Evolutionary conservation across 2,329 filamentous ascomycete species (phyloP).

Genomic region (Aspergillus hiratsukae): DNA sequence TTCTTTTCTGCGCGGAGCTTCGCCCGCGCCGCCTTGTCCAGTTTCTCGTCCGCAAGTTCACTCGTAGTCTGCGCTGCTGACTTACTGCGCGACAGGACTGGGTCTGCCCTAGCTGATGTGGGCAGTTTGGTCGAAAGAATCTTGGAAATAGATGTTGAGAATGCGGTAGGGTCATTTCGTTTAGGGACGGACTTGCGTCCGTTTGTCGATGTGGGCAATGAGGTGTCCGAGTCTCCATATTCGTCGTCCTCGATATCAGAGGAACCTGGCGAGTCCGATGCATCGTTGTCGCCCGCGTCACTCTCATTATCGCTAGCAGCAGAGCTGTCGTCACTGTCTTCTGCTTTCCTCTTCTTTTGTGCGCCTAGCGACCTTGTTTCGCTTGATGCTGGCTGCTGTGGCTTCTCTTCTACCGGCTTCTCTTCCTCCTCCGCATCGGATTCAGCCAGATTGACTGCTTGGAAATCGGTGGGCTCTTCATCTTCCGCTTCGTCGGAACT

Average conservation of each 20-base stretch:
- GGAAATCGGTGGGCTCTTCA: conserved; percentile 41
- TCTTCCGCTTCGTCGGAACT: conserved; percentile 55
- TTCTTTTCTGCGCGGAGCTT: conserved; percentile 78
- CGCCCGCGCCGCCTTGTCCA: conserved; percentile 76
- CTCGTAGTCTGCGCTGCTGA: conserved; percentile 68
- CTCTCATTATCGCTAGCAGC: conserved; percentile 26
- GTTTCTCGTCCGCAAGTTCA: conserved; percentile 66
- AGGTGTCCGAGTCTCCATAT: conserved; percentile 36
- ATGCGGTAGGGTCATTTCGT: conserved; percentile 85
- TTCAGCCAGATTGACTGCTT: conserved; percentile 48
- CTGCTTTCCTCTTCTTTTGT: conserved; percentile 14
- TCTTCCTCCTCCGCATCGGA: conserved; percentile 37
- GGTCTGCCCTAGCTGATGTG: conserved; percentile 74
- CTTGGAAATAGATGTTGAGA: conserved; percentile 88
- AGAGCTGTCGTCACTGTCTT: conserved; percentile 15
- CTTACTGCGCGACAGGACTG: conserved; percentile 81
- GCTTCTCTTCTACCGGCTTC: conserved; percentile 14
- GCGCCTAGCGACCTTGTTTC: conserved; percentile 17
- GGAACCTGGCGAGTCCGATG: conserved; percentile 23
- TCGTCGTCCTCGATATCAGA: conserved; percentile 32
- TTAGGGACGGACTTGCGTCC: conserved; percentile 51
- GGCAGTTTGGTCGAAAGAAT: conserved; percentile 88
- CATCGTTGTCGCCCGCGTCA: conserved; percentile 26
- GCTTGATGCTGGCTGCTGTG: conserved; percentile 14
- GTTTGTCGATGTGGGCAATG: conserved; percentile 41